A percentile compares a stretch with the other conserved stretches of the same genome.
phyloP scores from a whole-genome alignment of 2,329 filamentous ascomycete genomes.

The Fusarium globosum region DNA sequence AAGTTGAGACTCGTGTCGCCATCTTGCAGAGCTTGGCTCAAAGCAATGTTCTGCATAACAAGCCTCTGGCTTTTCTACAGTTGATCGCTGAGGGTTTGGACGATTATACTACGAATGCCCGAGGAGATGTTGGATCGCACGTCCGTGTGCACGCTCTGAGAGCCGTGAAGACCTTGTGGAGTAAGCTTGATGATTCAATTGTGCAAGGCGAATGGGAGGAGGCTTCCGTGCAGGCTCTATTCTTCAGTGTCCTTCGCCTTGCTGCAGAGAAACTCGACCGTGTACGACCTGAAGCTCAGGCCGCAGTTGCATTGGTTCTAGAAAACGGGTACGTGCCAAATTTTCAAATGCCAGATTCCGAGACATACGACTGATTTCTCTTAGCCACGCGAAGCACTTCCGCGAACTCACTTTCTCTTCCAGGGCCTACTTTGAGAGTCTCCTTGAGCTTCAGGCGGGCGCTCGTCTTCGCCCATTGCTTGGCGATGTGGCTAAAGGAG shows the following conservation, averaged over 20 bases:
- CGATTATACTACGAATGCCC: slow-evolving; percentile 90
- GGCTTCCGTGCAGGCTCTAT: slow-evolving; percentile 53
- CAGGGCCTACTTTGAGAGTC: slow-evolving; percentile 65
- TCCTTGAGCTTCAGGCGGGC: slow-evolving; percentile 60
- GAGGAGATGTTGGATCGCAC: slow-evolving; percentile 90
- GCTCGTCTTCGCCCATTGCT: slow-evolving; percentile 53
- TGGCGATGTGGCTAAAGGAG: slow-evolving; percentile 48
- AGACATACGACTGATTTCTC: slow-evolving; percentile 38
- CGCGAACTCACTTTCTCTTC: slow-evolving; percentile 65
- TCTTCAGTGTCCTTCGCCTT: slow-evolving; percentile 70
- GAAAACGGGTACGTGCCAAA: slow-evolving; percentile 55
- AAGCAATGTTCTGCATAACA: slow-evolving; percentile 57
- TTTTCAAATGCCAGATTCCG: not conserved
- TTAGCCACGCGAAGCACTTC: slow-evolving; percentile 53
- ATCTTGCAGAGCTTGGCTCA: slow-evolving; percentile 66
- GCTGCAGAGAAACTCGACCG: slow-evolving; percentile 92
- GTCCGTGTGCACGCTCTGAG: slow-evolving; percentile 84
- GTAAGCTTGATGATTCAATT: slow-evolving; percentile 43
- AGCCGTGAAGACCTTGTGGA: slow-evolving; percentile 75
- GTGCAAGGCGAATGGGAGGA: slow-evolving; percentile 36
- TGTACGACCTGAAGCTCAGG: slow-evolving; percentile 76
- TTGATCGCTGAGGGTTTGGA: slow-evolving; percentile 72
- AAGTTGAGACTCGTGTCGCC: slow-evolving; percentile 64
- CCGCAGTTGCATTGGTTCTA: slow-evolving; percentile 60
- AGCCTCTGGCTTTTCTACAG: slow-evolving; percentile 55